Base-by-base conservation (phyloP, 768 basidiomycete species). In the Boletus patriciae region DNA sequence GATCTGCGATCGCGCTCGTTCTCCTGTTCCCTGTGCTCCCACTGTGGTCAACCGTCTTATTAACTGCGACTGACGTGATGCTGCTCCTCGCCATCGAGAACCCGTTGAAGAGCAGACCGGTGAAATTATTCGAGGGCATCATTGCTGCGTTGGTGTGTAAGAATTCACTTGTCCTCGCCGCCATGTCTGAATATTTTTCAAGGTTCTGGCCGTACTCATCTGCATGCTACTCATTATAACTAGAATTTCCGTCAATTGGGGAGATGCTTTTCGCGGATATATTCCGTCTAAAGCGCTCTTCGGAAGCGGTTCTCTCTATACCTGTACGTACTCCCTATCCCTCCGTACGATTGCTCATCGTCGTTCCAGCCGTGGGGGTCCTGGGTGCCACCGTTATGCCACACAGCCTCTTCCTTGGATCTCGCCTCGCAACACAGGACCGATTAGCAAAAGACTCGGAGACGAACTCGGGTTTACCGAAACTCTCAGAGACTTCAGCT, bases 301-400 rank as follows among this genome's bases (percentile, higher is more conserved):
- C 61, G 66, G 76, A 19, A 74, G 76, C 1, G 80, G 80, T 13
- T 83, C 80, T 29, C 70, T 90, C 19, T 91, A 88, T 64, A 85
- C 82, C 1, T 86, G 88, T 88, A 65, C 42, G 82, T 53, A 13
- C n/a, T 34, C 15, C 19, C 41, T 70, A 9, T 62, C 45, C 16
- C 46, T 52, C 40, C 23, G 16, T 16, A 59, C 42, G 38, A 52
- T 49, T 21, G 2, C 58, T 73, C 19, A 73, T 31, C 23, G 25
- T 52, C 25, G 13, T 49, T 56, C 41, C 58, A 86, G 84, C 86
- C 31, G 83, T 89, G 52, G 88, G 88, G 37, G 85, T 92, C 48
- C 66, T 90, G 2, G 87, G 89, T 31, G 92, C 92, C 1, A 97
- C 92, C 3, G 87, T 94, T 57, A 95, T 95, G 94, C 94, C 94